Conservation (phyloP, 2,329 filamentous ascomycete species). For the Aspergillus carbonarius region DNA sequence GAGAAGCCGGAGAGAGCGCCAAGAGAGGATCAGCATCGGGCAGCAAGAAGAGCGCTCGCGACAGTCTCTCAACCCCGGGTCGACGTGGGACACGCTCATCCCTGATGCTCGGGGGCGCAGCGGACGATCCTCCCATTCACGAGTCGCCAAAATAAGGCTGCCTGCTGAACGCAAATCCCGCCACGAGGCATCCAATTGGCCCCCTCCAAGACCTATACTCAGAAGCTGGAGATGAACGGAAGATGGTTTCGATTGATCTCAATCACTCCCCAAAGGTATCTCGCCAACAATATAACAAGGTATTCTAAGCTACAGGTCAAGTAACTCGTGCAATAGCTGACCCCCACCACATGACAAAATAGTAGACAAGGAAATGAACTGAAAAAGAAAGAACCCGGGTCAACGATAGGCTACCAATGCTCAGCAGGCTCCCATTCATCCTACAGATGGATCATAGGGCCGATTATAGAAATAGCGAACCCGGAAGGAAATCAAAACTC, state of each 20-base stretch:
- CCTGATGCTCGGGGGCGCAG: neutral
- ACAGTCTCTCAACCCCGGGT: neutral
- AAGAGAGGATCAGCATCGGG: slow-evolving; percentile 13
- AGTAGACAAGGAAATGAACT: neutral
- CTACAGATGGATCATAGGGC: neutral
- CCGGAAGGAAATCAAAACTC: neutral
- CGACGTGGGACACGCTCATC: neutral
- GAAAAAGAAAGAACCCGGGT: neutral
- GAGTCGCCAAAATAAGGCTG: slow-evolving; percentile 14
- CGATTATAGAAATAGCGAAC: neutral
- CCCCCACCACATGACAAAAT: slow-evolving; percentile 1
- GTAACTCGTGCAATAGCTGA: neutral
- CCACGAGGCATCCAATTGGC: neutral
- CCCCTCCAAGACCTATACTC: neutral
- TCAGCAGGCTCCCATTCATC: slow-evolving; percentile 1
- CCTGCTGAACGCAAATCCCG: slow-evolving; percentile 17
- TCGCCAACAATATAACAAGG: slow-evolving; percentile 4
- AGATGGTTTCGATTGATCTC: neutral
- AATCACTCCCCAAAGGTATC: neutral
- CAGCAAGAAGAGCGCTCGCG: slow-evolving; percentile 9
- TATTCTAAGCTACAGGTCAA: neutral
- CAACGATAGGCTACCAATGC: neutral
- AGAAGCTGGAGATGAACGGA: too few species aligned
- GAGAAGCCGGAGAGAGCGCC: slow-evolving; percentile 14
- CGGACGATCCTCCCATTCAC: neutral